Evolutionary conservation across 2,329 filamentous ascomycete genomes (phyloP), one percentile per base, ranked within the genome.

Genomic region (Diaporthe ampelina): DNA sequence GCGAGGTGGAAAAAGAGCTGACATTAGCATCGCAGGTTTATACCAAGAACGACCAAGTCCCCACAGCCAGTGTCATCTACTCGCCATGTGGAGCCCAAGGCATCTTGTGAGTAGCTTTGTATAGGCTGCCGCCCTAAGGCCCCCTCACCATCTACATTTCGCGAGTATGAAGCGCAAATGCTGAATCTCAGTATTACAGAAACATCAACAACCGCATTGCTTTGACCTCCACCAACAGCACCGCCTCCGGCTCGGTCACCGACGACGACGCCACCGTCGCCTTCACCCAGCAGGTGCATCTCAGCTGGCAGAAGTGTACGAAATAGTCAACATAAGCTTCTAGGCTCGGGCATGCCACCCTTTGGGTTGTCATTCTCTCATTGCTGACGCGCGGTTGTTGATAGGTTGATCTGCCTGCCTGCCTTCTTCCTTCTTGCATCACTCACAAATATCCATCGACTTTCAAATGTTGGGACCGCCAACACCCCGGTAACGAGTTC

Each of bases 11-110:
- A 26, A 35, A 26, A 26, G 48, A 37, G 45, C 63, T 68, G 63
- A 68, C 45, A 52, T 15, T 10, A 13, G n/a, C 10, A 26, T 40
- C 19, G 21, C 32, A 68, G 63, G 63, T 68, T 7, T 68, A 86
- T 81, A 87, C 85, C 75, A 86, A 86, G 81, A 79, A 82, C 74
- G 85, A 87, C 79, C 79, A 81, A 76, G 79, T 87, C 45, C 85
- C 85, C 40, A 86, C 85, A 1, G 83, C 85, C 21, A 83, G 83
- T 71, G 79, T 85, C 78, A 85, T 86, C 80, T 86, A 81, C 81
- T 84, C 85, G 72, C 85, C 85, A 5, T 86, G 85, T 79, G 85
- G 85, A 73, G 84, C 84, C 74, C 83, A 78, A 65, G 85, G 85
- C 69, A 85, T 87, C 76, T 83, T 87, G 73, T 68, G 32, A 68